Evolutionary conservation across 495 filamentous ascomycete species (phyloP).

Genomic region (Hapsidospora chrysogenum): DNA sequence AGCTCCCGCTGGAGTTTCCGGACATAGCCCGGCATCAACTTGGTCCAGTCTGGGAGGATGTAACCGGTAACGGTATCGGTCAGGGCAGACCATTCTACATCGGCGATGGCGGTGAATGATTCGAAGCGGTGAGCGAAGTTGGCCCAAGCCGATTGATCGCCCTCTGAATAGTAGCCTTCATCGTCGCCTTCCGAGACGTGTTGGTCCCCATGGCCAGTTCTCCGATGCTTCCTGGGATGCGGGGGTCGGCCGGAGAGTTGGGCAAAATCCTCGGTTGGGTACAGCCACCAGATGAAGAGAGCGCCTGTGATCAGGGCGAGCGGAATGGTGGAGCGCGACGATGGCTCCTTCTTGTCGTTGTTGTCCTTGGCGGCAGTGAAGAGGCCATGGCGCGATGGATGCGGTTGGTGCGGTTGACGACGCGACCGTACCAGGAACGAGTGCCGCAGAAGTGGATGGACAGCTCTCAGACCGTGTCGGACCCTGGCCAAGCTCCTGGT

Average conservation of each 20-base stretch:
- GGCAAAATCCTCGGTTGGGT: slow-evolving; percentile 3
- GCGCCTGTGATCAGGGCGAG: neutral
- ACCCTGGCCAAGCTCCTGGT: too few relatives aligned
- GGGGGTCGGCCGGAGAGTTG: neutral
- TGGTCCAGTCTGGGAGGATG: slow-evolving; percentile 71
- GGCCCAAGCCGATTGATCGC: slow-evolving; percentile 32
- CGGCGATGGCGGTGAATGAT: slow-evolving; percentile 32
- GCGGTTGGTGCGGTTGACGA: neutral
- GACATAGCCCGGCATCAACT: slow-evolving; percentile 55
- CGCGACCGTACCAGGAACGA: neutral
- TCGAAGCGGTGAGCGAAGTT: slow-evolving; percentile 41
- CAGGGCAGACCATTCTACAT: slow-evolving; percentile 40
- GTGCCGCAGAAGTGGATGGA: too few relatives aligned
- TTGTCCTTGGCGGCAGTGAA: slow-evolving; percentile 1
- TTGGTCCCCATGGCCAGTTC: neutral
- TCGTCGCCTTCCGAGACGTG: slow-evolving; percentile 3
- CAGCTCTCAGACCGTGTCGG: too few relatives aligned
- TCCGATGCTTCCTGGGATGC: neutral
- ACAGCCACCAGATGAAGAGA: slow-evolving; percentile 3
- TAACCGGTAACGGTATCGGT: slow-evolving; percentile 48
- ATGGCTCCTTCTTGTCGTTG: neutral
- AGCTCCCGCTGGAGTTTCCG: slow-evolving; percentile 79
- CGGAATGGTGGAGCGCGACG: neutral
- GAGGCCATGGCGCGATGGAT: neutral
- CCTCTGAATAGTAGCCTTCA: too few relatives aligned